Percentiles rank a stretch among this genome's conserved stretches.
Evolutionary conservation across 2,329 filamentous ascomycete genomes (phyloP).

Genomic region (Fusarium lateritium): DNA sequence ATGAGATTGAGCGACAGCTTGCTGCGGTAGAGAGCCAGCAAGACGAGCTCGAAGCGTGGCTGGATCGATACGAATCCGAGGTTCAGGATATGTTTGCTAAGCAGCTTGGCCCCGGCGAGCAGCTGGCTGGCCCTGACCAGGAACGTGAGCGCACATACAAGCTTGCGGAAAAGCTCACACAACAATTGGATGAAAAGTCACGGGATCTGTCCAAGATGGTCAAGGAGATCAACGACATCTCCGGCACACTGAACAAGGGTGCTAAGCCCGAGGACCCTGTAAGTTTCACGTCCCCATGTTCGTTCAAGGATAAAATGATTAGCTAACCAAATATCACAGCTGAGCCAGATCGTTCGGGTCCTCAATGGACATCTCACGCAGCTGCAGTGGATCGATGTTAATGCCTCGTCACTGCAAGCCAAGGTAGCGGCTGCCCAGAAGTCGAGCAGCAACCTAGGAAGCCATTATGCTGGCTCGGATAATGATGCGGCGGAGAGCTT

Average conservation of each 20-base stretch:
- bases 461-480: slow-evolving; percentile 71
- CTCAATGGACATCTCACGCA: slow-evolving; percentile 94
- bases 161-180: slow-evolving; percentile 91
- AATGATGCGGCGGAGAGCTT: slow-evolving; percentile 88
- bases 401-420: slow-evolving; percentile 82
- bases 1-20: slow-evolving; percentile 94
- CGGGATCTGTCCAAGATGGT: slow-evolving; percentile 96
- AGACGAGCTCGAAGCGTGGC: slow-evolving; percentile 87
- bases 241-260: slow-evolving; percentile 89
- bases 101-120: slow-evolving; percentile 81
- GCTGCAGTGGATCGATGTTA: slow-evolving; percentile 92
- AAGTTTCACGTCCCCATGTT: slow-evolving; percentile 57
- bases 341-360: slow-evolving; percentile 95
- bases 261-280: slow-evolving; percentile 90
- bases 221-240: slow-evolving; percentile 96
- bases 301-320: slow-evolving; percentile 18
- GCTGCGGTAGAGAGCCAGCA: slow-evolving; percentile 92
- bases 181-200: slow-evolving; percentile 93
- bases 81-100: slow-evolving; percentile 90
- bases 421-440: slow-evolving; percentile 90
- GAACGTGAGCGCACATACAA: slow-evolving; percentile 98
- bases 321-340: slow-evolving; percentile 63
- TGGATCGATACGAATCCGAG: slow-evolving; percentile 92
- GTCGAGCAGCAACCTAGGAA: slow-evolving; percentile 74
- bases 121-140: slow-evolving; percentile 89